A percentile compares a stretch with the other conserved stretches of the same genome.
These are phyloP conservation scores for Athelia psychrophila DNA, from an alignment of 1,284 basidiomycete genomes.

Conservation along the genomic window DNA sequence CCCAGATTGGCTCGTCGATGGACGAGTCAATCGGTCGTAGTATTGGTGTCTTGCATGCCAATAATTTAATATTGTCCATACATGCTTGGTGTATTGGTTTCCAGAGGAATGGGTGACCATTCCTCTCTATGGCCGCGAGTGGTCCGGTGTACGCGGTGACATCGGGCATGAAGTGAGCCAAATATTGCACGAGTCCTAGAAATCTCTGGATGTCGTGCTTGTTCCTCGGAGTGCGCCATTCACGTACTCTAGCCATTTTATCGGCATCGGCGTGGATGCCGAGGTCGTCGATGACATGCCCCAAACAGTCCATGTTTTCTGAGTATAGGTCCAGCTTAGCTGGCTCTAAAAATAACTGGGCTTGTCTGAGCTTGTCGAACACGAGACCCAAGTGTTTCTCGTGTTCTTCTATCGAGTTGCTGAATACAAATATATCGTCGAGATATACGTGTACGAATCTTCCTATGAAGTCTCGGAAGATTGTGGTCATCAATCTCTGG, in stretches of 20 bases:
- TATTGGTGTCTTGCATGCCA: slow-evolving; percentile 13
- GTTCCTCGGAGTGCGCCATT: slow-evolving; percentile 22
- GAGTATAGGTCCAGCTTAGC: slow-evolving; percentile 20
- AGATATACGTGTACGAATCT: slow-evolving; percentile 17
- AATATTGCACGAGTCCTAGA: slow-evolving; percentile 28
- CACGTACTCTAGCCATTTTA: slow-evolving; percentile 13
- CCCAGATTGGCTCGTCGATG: slow-evolving; percentile 32
- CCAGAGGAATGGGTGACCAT: slow-evolving; percentile 11
- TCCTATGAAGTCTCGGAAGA: slow-evolving; percentile 15
- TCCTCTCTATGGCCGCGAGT: slow-evolving; percentile 11
- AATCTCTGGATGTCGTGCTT: slow-evolving; percentile 27
- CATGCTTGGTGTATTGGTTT: slow-evolving; percentile 8
- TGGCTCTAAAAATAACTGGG: slow-evolving; percentile 3
- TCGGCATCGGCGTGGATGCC: slow-evolving; percentile 17
- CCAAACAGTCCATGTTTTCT: slow-evolving; percentile 14
- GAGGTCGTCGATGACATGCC: slow-evolving; percentile 16
- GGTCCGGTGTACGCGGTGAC: slow-evolving; percentile 18
- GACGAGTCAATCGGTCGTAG: slow-evolving; percentile 29
- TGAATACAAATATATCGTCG: slow-evolving; percentile 19
- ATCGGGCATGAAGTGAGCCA: slow-evolving; percentile 25
- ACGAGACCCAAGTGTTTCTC: slow-evolving; percentile 13
- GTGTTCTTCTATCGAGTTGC: slow-evolving; percentile 15
- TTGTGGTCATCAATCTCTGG: slow-evolving; percentile 19
- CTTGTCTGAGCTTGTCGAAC: slow-evolving; percentile 10
- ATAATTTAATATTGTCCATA: slow-evolving; percentile 9